A percentile compares a stretch with the other conserved stretches of the same genome.
Evolutionary conservation across 371 early-diverging fungal genomes (phyloP).

Genomic region (Syncephalastrum contaminatum): DNA sequence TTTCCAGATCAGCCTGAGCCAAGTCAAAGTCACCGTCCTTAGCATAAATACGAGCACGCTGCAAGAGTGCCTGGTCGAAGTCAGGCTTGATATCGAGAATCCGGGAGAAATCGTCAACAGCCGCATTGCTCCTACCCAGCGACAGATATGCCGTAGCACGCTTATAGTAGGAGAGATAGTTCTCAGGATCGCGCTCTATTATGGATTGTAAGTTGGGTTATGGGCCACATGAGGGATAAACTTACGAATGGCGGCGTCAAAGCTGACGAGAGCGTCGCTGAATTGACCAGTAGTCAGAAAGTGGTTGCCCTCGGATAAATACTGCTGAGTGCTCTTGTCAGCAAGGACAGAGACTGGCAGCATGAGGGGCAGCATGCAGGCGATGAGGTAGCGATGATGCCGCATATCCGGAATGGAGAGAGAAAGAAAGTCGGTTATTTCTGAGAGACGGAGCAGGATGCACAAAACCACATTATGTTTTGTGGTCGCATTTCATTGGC

Average conservation of each 20-base stretch:
- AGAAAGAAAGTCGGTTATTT: conserved; percentile 6
- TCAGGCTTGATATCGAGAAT: conserved; percentile 79
- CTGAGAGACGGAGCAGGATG: neutral
- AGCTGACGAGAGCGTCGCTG: conserved; percentile 68
- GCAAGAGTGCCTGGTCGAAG: conserved; percentile 77
- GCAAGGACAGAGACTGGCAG: conserved; percentile 24
- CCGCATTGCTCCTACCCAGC: conserved; percentile 67
- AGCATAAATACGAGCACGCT: conserved; percentile 75
- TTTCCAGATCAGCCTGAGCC: conserved; percentile 56
- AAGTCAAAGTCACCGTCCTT: conserved; percentile 69
- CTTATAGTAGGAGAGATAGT: conserved; percentile 81
- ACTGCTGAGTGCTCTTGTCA: conserved; percentile 53
- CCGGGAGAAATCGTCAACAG: conserved; percentile 76
- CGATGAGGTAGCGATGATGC: conserved; percentile 25
- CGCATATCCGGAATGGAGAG: conserved; percentile 5
- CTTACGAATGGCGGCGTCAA: conserved; percentile 72
- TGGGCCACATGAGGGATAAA: neutral
- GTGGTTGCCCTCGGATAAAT: conserved; percentile 65
- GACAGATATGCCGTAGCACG: conserved; percentile 85
- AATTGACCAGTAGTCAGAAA: conserved; percentile 55
- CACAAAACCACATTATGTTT: no score
- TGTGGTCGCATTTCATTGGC: no score
- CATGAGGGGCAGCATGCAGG: conserved; percentile 31
- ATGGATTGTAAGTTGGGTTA: neutral
- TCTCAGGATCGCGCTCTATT: conserved; percentile 68